Evolutionary conservation across 1,139 yeast genomes (phyloP).

Genomic region (Casaregolazyma lundiana): DNA sequence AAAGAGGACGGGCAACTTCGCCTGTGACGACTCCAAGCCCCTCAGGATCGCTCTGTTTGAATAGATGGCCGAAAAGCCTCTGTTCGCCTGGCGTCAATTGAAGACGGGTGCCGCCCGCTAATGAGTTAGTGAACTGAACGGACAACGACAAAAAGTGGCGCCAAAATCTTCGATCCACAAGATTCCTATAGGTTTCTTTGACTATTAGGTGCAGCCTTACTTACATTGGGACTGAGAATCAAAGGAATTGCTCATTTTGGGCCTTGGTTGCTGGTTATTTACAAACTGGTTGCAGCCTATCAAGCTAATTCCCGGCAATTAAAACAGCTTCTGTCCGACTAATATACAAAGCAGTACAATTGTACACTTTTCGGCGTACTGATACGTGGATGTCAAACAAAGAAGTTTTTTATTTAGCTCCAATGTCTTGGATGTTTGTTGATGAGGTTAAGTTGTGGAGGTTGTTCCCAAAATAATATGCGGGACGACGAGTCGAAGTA

Average conservation of each 20-base stretch:
- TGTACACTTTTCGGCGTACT: too few species aligned
- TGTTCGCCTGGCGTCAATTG: slow-evolving; percentile 73
- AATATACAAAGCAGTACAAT: neutral
- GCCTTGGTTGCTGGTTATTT: neutral
- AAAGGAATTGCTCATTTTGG: neutral
- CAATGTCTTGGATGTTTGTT: neutral
- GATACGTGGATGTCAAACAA: too few species aligned
- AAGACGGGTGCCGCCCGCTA: slow-evolving; percentile 1
- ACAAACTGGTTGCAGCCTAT: neutral
- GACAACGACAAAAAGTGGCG: too few species aligned
- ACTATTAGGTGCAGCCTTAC: too few species aligned
- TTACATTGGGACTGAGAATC: neutral
- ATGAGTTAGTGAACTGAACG: neutral
- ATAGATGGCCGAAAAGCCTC: slow-evolving; percentile 64
- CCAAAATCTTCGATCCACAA: too few species aligned
- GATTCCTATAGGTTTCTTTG: neutral
- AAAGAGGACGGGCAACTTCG: slow-evolving; percentile 76
- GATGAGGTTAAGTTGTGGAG: neutral
- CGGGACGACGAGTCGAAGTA: too few species aligned
- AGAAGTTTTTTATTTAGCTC: too few species aligned
- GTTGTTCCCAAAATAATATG: neutral
- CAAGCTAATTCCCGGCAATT: neutral
- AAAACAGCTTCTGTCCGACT: neutral
- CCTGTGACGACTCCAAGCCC: slow-evolving; percentile 83
- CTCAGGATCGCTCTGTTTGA: slow-evolving; percentile 75